phyloP scores from a whole-genome alignment of 2,329 filamentous ascomycete species.

The Pestalotiopsis sp. region DNA sequence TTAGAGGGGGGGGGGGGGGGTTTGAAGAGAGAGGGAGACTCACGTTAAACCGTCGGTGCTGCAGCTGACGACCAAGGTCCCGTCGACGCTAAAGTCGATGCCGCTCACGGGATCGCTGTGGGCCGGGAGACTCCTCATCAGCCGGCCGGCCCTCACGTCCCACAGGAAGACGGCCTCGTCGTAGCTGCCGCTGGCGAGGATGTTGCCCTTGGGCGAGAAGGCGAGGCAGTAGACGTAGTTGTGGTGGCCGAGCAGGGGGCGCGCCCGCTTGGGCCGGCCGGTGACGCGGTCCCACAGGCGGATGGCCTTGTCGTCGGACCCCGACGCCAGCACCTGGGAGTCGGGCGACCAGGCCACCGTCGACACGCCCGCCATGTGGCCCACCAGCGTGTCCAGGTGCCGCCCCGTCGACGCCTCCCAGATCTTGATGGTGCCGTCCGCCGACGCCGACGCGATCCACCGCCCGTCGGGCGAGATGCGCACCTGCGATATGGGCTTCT shows the following conservation, averaged over 20 bases:
- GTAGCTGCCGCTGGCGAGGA: slow-evolving; percentile 92
- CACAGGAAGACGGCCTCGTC: slow-evolving; percentile 97
- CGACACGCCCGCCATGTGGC: slow-evolving; percentile 90
- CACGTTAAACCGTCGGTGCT: slow-evolving; percentile 88
- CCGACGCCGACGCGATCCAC: slow-evolving; percentile 88
- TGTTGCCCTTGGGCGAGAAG: slow-evolving; percentile 98
- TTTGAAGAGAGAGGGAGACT: slow-evolving; percentile 31
- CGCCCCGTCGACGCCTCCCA: slow-evolving; percentile 82
- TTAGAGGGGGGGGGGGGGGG: no score
- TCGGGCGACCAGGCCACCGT: slow-evolving; percentile 95
- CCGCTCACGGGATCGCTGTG: slow-evolving; percentile 94
- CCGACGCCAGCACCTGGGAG: slow-evolving; percentile 83
- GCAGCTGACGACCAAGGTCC: slow-evolving; percentile 89
- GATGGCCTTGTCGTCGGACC: slow-evolving; percentile 95
- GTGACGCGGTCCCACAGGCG: slow-evolving; percentile 83
- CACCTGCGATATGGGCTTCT: slow-evolving; percentile 78
- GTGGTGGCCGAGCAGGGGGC: slow-evolving; percentile 80
- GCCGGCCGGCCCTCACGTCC: slow-evolving; percentile 85
- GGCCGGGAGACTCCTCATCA: slow-evolving; percentile 90
- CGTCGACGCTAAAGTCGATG: slow-evolving; percentile 91
- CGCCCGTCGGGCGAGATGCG: slow-evolving; percentile 89
- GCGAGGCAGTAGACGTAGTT: slow-evolving; percentile 95
- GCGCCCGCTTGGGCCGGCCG: slow-evolving; percentile 56
- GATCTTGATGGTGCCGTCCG: slow-evolving; percentile 88
- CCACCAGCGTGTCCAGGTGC: slow-evolving; percentile 86